Conservation (phyloP, 2,329 filamentous ascomycete genomes). For the Paecilomyces variotii region DNA sequence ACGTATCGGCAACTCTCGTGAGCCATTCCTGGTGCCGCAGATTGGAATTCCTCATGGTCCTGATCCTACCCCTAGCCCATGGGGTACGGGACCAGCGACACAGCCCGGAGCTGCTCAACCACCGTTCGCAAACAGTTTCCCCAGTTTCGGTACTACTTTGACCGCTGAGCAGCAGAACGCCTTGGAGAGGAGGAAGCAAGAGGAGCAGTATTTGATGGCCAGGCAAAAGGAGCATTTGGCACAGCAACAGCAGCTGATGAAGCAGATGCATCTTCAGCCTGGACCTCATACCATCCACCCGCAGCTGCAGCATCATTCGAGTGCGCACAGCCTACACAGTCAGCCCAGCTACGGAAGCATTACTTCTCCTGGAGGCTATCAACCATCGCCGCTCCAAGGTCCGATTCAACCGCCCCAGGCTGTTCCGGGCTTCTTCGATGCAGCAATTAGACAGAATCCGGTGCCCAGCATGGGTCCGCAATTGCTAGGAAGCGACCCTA, state of each 20-base stretch:
- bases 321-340: constrained; percentile 89
- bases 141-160: constrained; percentile 89
- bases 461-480: constrained; percentile 28
- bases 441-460: constrained; percentile 38
- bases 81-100: constrained; percentile 41
- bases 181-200: constrained; percentile 89
- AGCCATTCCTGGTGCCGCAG: constrained; percentile 95
- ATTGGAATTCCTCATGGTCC: constrained; percentile 90
- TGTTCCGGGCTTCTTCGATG: constrained; percentile 65
- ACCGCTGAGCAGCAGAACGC: constrained; percentile 98
- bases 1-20: constrained; percentile 91
- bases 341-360: constrained; percentile 96
- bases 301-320: constrained; percentile 86
- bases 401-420: constrained; percentile 49
- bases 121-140: constrained; percentile 87
- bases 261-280: constrained; percentile 60
- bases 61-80: constrained; percentile 44
- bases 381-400: constrained; percentile 52
- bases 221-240: constrained; percentile 89
- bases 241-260: constrained; percentile 71
- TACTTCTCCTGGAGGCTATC: constrained; percentile 69
- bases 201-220: constrained; percentile 95
- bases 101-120: constrained; percentile 61
- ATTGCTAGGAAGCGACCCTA: constrained; percentile 41
- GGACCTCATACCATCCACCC: constrained; percentile 45